Evolutionary conservation across 2,329 filamentous ascomycete genomes (phyloP).

Genomic region (Zalaria sp.): DNA sequence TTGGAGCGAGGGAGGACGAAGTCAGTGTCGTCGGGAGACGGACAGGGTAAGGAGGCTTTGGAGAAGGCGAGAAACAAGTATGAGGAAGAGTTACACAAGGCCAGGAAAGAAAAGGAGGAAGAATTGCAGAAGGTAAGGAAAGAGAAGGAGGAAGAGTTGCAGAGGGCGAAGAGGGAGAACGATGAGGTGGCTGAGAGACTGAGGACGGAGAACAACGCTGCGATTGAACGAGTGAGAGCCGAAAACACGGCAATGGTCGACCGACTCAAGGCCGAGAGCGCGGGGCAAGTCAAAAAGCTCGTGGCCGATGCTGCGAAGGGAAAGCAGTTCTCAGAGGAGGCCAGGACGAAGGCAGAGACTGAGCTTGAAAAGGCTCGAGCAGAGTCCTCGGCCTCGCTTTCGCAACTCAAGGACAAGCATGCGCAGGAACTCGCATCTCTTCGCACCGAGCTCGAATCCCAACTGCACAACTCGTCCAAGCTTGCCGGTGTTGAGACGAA

Average conservation of each 20-base stretch:
- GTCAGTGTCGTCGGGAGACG: not conserved
- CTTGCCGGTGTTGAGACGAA: slow-evolving; percentile 16
- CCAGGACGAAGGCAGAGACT: not conserved
- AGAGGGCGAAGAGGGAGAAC: not conserved
- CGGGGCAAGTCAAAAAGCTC: slow-evolving; percentile 1
- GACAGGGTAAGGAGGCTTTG: not conserved
- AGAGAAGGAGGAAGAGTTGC: slow-evolving; percentile 1
- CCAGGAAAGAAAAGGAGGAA: not conserved
- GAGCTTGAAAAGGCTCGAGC: slow-evolving; percentile 1
- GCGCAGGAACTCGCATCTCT: slow-evolving; percentile 10
- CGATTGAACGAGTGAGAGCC: not conserved
- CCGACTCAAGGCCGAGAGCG: not conserved
- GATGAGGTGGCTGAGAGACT: slow-evolving; percentile 1
- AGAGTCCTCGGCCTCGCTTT: not conserved
- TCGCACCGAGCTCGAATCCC: slow-evolving; percentile 12
- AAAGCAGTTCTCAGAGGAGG: not conserved
- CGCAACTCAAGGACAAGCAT: slow-evolving; percentile 10
- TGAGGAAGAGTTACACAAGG: slow-evolving; percentile 2
- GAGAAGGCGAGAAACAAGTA: not conserved
- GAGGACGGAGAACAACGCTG: not conserved
- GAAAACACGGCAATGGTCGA: no score
- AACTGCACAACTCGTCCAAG: slow-evolving; percentile 11
- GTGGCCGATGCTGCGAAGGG: slow-evolving; percentile 2
- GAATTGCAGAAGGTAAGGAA: slow-evolving; percentile 2
- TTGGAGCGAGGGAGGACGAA: not conserved